A percentile compares a stretch with the other conserved stretches of the same genome.
Evolutionary conservation across 2,329 filamentous ascomycete genomes (phyloP).

Genomic region (Arthrobotrys iridis): DNA sequence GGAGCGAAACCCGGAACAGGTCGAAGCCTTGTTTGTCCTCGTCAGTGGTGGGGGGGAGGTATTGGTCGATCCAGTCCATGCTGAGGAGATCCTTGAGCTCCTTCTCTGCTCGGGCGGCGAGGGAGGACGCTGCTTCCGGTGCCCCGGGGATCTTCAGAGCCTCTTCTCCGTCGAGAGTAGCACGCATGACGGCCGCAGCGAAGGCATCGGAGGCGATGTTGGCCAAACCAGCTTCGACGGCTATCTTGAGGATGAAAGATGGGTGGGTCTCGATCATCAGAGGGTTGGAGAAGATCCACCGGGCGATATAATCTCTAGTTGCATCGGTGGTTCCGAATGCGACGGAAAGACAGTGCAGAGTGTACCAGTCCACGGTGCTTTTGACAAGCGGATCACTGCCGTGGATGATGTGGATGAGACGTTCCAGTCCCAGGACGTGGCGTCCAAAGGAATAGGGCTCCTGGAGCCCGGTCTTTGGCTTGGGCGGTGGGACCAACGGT

Average conservation of each 20-base stretch:
- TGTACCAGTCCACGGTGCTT: slow-evolving; percentile 74
- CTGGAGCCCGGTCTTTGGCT: slow-evolving; percentile 45
- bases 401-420: slow-evolving; percentile 70
- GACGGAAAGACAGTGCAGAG: slow-evolving; percentile 71
- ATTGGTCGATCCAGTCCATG: slow-evolving; percentile 45
- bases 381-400: slow-evolving; percentile 69
- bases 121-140: slow-evolving; percentile 22
- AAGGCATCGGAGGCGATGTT: slow-evolving; percentile 49
- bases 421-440: slow-evolving; percentile 72
- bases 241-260: slow-evolving; percentile 34
- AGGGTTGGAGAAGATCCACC: slow-evolving; percentile 48
- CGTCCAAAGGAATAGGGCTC: slow-evolving; percentile 70
- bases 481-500: neutral
- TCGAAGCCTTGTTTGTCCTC: neutral
- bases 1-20: neutral
- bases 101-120: slow-evolving; percentile 18
- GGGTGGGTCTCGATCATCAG: slow-evolving; percentile 48
- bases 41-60: slow-evolving; percentile 23
- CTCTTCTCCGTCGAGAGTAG: slow-evolving; percentile 17
- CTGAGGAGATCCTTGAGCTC: slow-evolving; percentile 26
- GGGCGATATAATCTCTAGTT: slow-evolving; percentile 46
- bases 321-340: slow-evolving; percentile 64
- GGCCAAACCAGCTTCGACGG: slow-evolving; percentile 41
- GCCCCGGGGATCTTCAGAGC: slow-evolving; percentile 37
- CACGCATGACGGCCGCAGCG: slow-evolving; percentile 48